These are phyloP conservation scores for Globisporangium mamillatum DNA, from an alignment of 352 stramenopile genomes.

Conservation along the genomic window DNA sequence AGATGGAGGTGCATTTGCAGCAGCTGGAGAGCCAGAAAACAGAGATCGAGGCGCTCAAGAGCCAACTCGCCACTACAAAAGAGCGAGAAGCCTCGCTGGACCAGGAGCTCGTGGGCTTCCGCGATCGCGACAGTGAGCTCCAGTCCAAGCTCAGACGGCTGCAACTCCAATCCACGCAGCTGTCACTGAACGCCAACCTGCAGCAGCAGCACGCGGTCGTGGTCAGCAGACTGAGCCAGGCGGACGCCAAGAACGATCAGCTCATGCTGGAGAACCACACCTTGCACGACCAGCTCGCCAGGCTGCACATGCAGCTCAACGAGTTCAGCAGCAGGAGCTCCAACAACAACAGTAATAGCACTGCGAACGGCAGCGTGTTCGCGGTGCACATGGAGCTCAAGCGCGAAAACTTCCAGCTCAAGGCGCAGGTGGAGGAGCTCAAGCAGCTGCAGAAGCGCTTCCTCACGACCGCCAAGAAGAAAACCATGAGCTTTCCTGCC, in stretches of 20 bases:
- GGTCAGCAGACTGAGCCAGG: constrained; percentile 6
- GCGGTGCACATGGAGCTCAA: constrained; percentile 74
- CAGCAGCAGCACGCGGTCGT: constrained; percentile 10
- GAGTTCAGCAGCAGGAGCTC: constrained; percentile 16
- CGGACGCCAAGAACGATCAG: constrained; percentile 24
- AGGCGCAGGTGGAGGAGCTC: constrained; percentile 67
- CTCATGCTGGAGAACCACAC: constrained; percentile 27
- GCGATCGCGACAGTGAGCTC: constrained; percentile 16
- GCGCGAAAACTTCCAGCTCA: constrained; percentile 65
- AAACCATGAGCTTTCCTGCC: constrained; percentile 61
- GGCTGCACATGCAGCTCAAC: constrained; percentile 36
- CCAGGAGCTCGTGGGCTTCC: constrained; percentile 11
- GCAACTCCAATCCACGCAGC: constrained; percentile 14
- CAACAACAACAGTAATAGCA: constrained; percentile 13
- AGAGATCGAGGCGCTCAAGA: constrained; percentile 4
- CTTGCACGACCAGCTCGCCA: constrained; percentile 36
- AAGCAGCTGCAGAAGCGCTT: constrained; percentile 66
- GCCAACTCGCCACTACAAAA: background rate
- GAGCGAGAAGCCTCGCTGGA: constrained; percentile 3
- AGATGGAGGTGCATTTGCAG: background rate
- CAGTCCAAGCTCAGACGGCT: constrained; percentile 15
- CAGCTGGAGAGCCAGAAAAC: background rate
- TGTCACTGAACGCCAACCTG: constrained; percentile 1
- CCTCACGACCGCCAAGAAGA: constrained; percentile 71
- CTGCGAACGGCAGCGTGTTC: constrained; percentile 33